Evolutionary conservation across 371 early-diverging fungal species (phyloP).

Genomic region (Apophysomyces variabilis): DNA sequence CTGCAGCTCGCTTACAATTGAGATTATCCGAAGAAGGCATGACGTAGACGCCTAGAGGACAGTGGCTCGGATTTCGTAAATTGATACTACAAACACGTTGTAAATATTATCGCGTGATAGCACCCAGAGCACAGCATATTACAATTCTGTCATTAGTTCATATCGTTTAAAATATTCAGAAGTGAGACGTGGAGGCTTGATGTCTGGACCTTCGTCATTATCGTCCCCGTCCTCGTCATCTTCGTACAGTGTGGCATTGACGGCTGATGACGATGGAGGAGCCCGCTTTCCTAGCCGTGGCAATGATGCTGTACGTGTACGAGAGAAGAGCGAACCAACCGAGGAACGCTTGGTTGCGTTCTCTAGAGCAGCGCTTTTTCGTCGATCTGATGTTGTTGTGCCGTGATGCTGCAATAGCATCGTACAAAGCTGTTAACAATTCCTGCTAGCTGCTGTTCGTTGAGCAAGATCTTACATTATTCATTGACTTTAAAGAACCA

Average conservation of each 20-base stretch:
- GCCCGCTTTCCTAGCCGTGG: neutral
- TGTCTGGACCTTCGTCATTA: constrained; percentile 20
- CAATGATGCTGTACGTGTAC: neutral
- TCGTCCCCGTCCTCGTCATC: constrained; percentile 28
- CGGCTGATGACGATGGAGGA: neutral
- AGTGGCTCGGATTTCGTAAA: constrained; percentile 76
- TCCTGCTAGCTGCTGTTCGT: neutral
- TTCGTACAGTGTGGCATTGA: neutral
- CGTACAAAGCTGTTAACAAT: neutral
- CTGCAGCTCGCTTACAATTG: constrained; percentile 55
- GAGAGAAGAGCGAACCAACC: constrained; percentile 46
- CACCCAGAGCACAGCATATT: neutral
- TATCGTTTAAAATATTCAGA: constrained; percentile 43
- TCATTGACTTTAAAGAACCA: constrained; percentile 6
- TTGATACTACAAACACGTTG: constrained; percentile 62
- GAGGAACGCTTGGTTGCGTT: neutral
- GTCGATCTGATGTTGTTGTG: neutral
- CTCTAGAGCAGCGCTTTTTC: neutral
- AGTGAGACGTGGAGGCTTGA: constrained; percentile 22
- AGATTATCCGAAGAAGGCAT: constrained; percentile 83
- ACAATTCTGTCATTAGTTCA: constrained; percentile 52
- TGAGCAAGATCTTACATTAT: constrained; percentile 7
- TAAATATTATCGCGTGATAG: neutral
- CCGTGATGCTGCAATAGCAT: neutral
- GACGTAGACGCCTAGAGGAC: constrained; percentile 85